Conservation (phyloP, 441 rosid genomes). For the Adansonia rubrostipa region DNA sequence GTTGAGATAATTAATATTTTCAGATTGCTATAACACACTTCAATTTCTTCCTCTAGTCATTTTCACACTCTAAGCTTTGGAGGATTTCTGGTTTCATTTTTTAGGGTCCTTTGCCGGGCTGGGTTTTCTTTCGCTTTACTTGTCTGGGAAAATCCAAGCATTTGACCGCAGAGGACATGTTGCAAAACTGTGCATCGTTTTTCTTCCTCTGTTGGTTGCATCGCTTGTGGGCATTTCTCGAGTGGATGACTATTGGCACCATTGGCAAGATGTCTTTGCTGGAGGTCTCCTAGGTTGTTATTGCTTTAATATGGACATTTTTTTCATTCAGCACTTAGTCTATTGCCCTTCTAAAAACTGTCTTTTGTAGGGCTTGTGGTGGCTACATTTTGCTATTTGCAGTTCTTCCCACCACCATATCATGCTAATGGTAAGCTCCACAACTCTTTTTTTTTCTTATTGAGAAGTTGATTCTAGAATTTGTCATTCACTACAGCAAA, state of each 20-base stretch:
- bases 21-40: not conserved
- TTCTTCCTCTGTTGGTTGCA: conserved; percentile 73
- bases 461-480: not conserved
- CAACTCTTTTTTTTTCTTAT: not conserved
- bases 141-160: conserved; percentile 75
- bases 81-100: conserved; percentile 15
- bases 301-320: not conserved
- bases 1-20: conserved; percentile 2
- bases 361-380: conserved; percentile 57
- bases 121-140: conserved; percentile 74
- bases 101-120: conserved; percentile 89
- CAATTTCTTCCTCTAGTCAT: not conserved
- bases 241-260: conserved; percentile 98
- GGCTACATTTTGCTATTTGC: conserved; percentile 74
- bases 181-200: conserved; percentile 74
- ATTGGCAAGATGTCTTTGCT: conserved; percentile 95
- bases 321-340: conserved; percentile 23
- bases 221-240: conserved; percentile 83
- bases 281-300: conserved; percentile 80
- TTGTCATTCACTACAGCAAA: not conserved
- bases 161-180: conserved; percentile 85
- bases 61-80: conserved; percentile 9
- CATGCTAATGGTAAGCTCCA: conserved; percentile 53
- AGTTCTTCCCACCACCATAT: conserved; percentile 83
- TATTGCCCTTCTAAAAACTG: conserved; percentile 1